Conservation (phyloP, 2,329 filamentous ascomycete species). For the Trichoderma gracile region DNA sequence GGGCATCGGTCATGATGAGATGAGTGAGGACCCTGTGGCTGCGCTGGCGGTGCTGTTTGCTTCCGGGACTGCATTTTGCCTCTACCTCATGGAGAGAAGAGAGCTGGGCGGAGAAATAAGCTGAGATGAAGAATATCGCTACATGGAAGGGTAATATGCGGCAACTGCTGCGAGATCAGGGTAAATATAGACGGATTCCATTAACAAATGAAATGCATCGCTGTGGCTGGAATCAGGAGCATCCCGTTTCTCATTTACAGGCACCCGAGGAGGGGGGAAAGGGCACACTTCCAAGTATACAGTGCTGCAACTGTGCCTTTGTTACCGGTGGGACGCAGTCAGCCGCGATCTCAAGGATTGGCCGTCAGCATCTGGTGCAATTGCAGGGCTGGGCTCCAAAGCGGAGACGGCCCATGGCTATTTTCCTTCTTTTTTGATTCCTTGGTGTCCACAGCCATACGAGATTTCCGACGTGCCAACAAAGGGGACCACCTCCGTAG, state of each 20-base stretch:
- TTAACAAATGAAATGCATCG: not conserved
- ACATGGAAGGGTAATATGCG: not conserved
- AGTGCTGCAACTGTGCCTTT: constrained; percentile 2
- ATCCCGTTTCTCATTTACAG: constrained; percentile 6
- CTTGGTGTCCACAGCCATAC: constrained; percentile 16
- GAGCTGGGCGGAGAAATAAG: not conserved
- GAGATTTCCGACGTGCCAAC: constrained; percentile 17
- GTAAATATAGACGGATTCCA: constrained; percentile 8
- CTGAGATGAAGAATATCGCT: constrained; percentile 17
- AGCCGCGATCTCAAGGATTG: constrained; percentile 25
- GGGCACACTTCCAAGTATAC: not conserved
- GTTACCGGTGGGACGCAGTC: constrained; percentile 24
- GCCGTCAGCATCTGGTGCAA: constrained; percentile 23
- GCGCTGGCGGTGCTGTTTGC: constrained; percentile 5
- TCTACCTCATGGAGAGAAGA: not conserved
- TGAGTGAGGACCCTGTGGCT: constrained; percentile 21
- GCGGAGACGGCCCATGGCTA: constrained; percentile 18
- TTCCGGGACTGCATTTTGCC: not conserved
- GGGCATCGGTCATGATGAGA: constrained; percentile 19
- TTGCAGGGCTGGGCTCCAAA: constrained; percentile 24
- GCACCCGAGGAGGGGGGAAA: not conserved
- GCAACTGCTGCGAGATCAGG: not conserved
- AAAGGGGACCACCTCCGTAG: not conserved
- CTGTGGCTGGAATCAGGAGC: constrained; percentile 22
- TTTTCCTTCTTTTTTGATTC: not conserved